Evolutionary conservation across 345 rosid species (phyloP).

Genomic region (Murraya koenigii): DNA sequence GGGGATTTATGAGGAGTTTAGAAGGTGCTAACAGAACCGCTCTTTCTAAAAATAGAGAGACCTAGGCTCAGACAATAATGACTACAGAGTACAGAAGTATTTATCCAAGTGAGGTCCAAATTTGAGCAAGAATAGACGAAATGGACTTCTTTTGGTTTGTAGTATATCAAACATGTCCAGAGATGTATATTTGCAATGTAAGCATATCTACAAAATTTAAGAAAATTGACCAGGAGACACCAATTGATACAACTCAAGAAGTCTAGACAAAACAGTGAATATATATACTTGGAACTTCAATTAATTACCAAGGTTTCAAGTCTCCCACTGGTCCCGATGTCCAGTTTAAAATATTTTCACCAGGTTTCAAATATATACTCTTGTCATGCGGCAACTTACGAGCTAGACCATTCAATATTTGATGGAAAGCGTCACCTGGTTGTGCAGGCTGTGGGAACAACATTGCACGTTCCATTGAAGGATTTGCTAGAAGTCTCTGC

Average conservation of each 20-base stretch:
- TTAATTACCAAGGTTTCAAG: slow-evolving; percentile 78
- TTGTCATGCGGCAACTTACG: slow-evolving; percentile 74
- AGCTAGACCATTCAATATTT: slow-evolving; percentile 85
- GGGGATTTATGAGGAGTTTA: too few species aligned
- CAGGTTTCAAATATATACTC: slow-evolving; percentile 51
- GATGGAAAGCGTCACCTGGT: slow-evolving; percentile 94
- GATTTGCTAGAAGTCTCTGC: slow-evolving; percentile 90
- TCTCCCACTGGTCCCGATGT: slow-evolving; percentile 83
- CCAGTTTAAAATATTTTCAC: slow-evolving; percentile 71
- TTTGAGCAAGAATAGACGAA: neutral
- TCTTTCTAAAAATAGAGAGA: too few species aligned
- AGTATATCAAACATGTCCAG: neutral
- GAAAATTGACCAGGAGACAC: neutral
- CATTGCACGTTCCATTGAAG: slow-evolving; percentile 94
- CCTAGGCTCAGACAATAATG: too few species aligned
- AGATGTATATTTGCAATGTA: neutral
- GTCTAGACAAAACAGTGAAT: slow-evolving; percentile 3
- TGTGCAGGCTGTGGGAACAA: slow-evolving; percentile 92
- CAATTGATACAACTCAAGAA: neutral
- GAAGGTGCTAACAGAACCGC: too few species aligned
- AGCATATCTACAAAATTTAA: slow-evolving; percentile 21
- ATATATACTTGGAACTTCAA: neutral
- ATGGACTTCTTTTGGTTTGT: neutral
- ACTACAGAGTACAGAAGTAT: too few species aligned
- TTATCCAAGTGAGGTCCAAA: too few species aligned